A percentile compares a stretch with the other conserved stretches of the same genome.
phyloP scores from a whole-genome alignment of 2,329 filamentous ascomycete genomes.

The Verticillium dahliae region DNA sequence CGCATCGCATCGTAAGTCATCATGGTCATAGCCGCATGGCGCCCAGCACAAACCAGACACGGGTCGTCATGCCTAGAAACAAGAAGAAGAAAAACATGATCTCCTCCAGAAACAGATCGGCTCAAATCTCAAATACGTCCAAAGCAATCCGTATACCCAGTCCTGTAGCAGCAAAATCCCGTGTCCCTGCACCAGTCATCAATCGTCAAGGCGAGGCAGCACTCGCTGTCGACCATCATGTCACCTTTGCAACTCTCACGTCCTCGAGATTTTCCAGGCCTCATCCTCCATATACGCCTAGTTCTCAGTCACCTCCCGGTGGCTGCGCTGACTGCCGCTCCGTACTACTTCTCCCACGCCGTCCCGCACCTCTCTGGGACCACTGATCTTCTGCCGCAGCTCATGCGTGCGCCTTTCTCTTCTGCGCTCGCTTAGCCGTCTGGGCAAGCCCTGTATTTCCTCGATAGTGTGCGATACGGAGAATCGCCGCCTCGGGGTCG shows the following conservation, averaged over 20 bases:
- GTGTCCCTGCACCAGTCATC: neutral
- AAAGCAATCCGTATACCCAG: neutral
- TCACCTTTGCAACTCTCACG: neutral
- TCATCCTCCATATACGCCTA: neutral
- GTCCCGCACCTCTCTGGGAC: constrained; percentile 50
- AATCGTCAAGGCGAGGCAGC: neutral
- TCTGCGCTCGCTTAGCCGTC: constrained; percentile 50
- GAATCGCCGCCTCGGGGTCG: constrained; percentile 20
- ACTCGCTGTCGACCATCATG: neutral
- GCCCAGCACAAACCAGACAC: neutral
- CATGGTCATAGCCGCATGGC: neutral
- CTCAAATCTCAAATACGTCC: neutral
- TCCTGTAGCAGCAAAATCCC: neutral
- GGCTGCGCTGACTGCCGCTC: constrained; percentile 30
- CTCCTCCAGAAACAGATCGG: too few relatives aligned
- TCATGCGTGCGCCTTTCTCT: constrained; percentile 53
- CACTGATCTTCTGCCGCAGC: constrained; percentile 54
- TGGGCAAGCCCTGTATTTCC: constrained; percentile 45
- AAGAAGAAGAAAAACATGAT: neutral
- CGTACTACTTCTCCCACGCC: constrained; percentile 52
- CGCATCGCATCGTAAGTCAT: neutral
- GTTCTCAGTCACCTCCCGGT: neutral
- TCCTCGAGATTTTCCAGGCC: too few relatives aligned
- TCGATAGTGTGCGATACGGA: constrained; percentile 42
- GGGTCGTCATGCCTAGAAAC: neutral